Evolutionary conservation across 306 rosid genomes (phyloP).

Genomic region (Potentilla sterilis): DNA sequence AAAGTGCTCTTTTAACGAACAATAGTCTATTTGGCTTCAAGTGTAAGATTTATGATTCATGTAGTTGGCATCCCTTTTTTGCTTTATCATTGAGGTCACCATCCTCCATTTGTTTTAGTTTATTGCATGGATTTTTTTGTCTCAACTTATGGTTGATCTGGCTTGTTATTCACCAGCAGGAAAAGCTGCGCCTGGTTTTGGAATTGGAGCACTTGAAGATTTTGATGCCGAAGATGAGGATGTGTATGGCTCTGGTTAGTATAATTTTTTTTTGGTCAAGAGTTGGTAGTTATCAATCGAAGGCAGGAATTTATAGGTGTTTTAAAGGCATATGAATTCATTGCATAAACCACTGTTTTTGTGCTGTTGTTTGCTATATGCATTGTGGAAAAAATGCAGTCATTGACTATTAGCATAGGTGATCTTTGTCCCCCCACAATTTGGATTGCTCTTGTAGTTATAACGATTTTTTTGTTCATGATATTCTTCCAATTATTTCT

Average conservation of each 20-base stretch:
- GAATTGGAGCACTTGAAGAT: constrained; percentile 98
- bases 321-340: constrained; percentile 24
- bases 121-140: constrained; percentile 11
- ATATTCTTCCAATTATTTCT: background rate
- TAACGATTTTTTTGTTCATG: background rate
- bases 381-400: background rate
- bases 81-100: background rate
- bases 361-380: background rate
- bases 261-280: constrained; percentile 8
- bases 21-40: constrained; percentile 71
- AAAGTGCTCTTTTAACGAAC: constrained; percentile 44
- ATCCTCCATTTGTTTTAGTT: constrained; percentile 24
- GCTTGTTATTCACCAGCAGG: constrained; percentile 65
- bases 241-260: constrained; percentile 78
- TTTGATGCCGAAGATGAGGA: constrained; percentile 94
- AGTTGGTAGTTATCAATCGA: constrained; percentile 13
- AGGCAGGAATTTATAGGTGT: background rate
- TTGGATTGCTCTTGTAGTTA: background rate
- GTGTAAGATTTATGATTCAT: constrained; percentile 58
- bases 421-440: background rate
- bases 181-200: constrained; percentile 93
- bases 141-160: constrained; percentile 28
- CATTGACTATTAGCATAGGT: background rate
- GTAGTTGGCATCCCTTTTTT: constrained; percentile 22
- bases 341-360: background rate